Evolutionary conservation across 2,329 filamentous ascomycete genomes (phyloP), one percentile per base, ranked within the genome.

Genomic region (Cordyceps militaris): DNA sequence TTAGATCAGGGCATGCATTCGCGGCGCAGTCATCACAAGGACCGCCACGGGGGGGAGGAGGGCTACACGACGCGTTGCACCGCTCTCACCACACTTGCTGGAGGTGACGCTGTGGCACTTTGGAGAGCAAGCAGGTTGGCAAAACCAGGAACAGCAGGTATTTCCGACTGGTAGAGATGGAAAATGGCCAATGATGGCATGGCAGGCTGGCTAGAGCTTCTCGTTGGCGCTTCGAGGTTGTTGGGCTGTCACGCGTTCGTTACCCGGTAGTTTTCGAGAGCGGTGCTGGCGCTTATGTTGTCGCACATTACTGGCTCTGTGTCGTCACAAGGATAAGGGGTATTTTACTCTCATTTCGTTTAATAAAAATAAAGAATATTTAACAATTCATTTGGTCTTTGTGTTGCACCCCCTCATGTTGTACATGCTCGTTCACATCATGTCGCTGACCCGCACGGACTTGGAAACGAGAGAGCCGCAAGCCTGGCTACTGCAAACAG

Each of bases 21-120:
- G 48, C 48, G 48, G 48, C 48, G 48, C 23, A 8, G 21, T 16
- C 48, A 26, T 50, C 48, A 50, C 48, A 38, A 50, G 48, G 48
- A 24, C 32, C 32, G 48, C 48, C 48, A 50, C 48, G 2, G 4
- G n/a, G 38, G 26, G 43, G 28, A 9, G 13, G 2, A 38, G n/a
- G 14, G 14, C 49, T 38, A 34, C 34, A 51, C 36, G 49, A 36
- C 24, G 42, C 49, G 49, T 52, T 16, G 49, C 49, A 51, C 49
- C 2, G 19, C 13, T 34, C 3, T 14, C 34, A 32, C 36, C n/a
- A 21, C 7, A 9, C 30, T 50, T 16, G 43, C 14, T 4, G 23
- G 36, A 9, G 24, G 36, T 40, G 16, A 13, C 24, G 28, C 36
- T 28, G 34, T 52, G 49, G n/a, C 36, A 52, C 16, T 9, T 2